phyloP scores from a whole-genome alignment of 1,284 basidiomycete species.

The Boletus sp. region DNA sequence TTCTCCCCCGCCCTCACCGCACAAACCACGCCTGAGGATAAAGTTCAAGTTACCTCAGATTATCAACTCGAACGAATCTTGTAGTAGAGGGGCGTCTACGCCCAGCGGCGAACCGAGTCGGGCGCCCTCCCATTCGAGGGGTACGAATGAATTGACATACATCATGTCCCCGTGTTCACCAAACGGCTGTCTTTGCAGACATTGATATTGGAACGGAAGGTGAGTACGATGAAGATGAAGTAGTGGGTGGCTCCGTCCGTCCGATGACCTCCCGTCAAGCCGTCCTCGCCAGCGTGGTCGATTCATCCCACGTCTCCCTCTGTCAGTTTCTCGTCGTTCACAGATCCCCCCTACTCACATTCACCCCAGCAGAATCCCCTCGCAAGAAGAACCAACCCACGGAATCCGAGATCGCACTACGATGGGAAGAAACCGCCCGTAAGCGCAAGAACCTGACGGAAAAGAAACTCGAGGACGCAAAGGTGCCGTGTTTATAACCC shows the following conservation, averaged over 20 bases:
- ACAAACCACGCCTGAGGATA: constrained; percentile 54
- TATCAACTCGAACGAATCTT: constrained; percentile 38
- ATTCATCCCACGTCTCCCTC: constrained; percentile 60
- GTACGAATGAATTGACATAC: constrained; percentile 8
- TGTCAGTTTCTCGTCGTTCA: background rate
- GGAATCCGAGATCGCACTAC: constrained; percentile 77
- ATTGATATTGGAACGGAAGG: constrained; percentile 63
- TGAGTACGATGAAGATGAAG: constrained; percentile 40
- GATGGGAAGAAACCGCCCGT: constrained; percentile 82
- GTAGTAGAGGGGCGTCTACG: constrained; percentile 39
- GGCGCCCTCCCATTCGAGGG: constrained; percentile 34
- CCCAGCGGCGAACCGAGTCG: constrained; percentile 34
- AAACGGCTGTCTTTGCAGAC: constrained; percentile 25
- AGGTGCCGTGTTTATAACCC: constrained; percentile 46
- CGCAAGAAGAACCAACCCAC: constrained; percentile 78
- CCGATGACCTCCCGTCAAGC: constrained; percentile 73
- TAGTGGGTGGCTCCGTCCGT: constrained; percentile 34
- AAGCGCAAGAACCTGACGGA: constrained; percentile 84
- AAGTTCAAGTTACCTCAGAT: constrained; percentile 58
- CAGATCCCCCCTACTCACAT: background rate
- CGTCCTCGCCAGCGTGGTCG: constrained; percentile 64
- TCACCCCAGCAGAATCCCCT: constrained; percentile 43
- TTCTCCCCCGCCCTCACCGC: constrained; percentile 35
- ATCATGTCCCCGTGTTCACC: background rate
- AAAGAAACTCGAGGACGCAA: constrained; percentile 91